Conservation (phyloP, 306 rosid genomes). For the Lathyrus sativus region DNA sequence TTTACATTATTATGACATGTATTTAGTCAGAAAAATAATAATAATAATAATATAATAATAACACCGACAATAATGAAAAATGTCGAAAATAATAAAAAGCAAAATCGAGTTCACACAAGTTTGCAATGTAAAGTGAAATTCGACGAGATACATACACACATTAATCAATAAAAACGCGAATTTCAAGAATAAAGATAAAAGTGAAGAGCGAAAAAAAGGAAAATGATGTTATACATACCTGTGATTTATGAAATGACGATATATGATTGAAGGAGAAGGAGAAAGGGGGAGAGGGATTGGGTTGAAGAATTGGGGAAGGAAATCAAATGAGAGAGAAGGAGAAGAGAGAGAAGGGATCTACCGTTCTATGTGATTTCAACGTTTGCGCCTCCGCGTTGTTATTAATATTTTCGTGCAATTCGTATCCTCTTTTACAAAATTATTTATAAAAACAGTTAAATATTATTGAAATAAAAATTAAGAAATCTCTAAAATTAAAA, state of each 20-base stretch:
- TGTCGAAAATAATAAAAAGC: background rate
- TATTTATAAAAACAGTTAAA: too few species aligned
- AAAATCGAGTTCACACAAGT: slow-evolving; percentile 30
- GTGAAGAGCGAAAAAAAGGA: background rate
- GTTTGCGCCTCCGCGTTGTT: slow-evolving; percentile 25
- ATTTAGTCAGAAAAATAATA: too few species aligned
- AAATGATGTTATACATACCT: background rate
- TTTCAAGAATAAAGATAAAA: background rate
- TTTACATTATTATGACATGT: too few species aligned
- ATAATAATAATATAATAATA: slow-evolving; percentile 2
- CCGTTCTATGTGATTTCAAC: slow-evolving; percentile 41
- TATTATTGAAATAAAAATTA: too few species aligned
- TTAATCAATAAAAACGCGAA: background rate
- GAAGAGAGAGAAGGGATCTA: slow-evolving; percentile 34
- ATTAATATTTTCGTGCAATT: slow-evolving; percentile 30
- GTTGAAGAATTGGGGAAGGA: slow-evolving; percentile 17
- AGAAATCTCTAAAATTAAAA: too few species aligned
- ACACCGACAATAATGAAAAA: slow-evolving; percentile 1
- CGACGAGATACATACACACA: slow-evolving; percentile 11
- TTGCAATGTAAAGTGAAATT: slow-evolving; percentile 30
- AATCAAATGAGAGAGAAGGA: slow-evolving; percentile 1
- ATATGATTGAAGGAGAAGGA: background rate
- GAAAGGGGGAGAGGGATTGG: slow-evolving; percentile 12
- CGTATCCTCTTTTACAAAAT: background rate
- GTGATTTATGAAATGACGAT: background rate